These are phyloP conservation scores for Lactarius sp. DNA, from an alignment of 768 basidiomycete genomes.

Conservation along the genomic window DNA sequence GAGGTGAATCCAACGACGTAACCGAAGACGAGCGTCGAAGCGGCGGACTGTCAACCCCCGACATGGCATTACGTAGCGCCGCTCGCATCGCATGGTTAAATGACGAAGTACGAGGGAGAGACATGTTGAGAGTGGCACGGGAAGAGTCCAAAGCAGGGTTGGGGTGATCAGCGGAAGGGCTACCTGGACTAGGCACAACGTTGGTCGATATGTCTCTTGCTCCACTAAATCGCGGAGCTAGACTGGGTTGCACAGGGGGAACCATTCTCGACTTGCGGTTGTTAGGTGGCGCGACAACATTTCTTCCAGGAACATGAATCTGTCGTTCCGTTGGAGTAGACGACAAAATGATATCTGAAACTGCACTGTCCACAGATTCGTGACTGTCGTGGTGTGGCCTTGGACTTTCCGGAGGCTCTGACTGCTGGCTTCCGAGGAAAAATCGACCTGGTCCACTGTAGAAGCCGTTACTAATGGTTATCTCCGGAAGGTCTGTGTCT, in stretches of 20 bases:
- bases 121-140: neutral
- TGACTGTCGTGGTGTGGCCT: neutral
- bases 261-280: neutral
- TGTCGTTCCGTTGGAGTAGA: neutral
- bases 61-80: constrained; percentile 9
- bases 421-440: constrained; percentile 12
- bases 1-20: neutral
- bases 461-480: constrained; percentile 21
- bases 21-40: constrained; percentile 3
- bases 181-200: neutral
- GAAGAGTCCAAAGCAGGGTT: neutral
- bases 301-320: neutral
- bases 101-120: constrained; percentile 12
- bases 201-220: neutral
- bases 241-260: neutral
- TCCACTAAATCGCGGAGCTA: neutral
- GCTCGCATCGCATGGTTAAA: constrained; percentile 16
- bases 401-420: constrained; percentile 10
- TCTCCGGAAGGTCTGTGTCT: constrained; percentile 24
- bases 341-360: neutral
- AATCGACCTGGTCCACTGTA: constrained; percentile 21
- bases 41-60: neutral
- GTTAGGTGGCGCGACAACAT: neutral
- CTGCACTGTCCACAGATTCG: neutral
- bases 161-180: neutral